Conservation (phyloP, 257 asterid species). For the Ilex aquifolium region DNA sequence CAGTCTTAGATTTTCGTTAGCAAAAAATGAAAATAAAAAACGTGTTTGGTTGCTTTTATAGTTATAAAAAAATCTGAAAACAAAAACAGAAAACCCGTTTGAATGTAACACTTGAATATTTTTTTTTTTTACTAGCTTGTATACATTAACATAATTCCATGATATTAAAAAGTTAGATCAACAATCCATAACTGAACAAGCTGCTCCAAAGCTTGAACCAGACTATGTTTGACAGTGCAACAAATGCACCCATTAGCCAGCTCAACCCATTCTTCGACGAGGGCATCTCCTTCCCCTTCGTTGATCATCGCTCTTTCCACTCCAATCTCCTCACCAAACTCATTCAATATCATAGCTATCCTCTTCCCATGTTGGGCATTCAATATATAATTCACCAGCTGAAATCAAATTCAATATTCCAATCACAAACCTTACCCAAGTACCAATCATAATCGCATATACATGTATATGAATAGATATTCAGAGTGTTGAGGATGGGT, state of each 20-base stretch:
- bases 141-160: too few species aligned
- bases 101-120: too few species aligned
- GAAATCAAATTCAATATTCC: neutral
- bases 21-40: too few species aligned
- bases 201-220: conserved; percentile 98
- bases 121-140: too few species aligned
- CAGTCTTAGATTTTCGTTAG: too few species aligned
- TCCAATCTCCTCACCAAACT: conserved; percentile 95
- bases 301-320: conserved; percentile 98
- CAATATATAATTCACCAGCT: conserved; percentile 82
- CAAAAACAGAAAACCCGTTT: too few species aligned
- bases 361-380: conserved; percentile 77
- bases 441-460: neutral
- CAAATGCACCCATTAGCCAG: conserved; percentile 96
- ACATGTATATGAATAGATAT: neutral
- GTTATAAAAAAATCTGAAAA: too few species aligned
- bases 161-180: too few species aligned
- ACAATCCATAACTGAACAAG: too few species aligned
- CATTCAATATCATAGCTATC: conserved; percentile 91
- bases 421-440: neutral
- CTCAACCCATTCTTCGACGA: conserved; percentile 99
- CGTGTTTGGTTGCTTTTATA: too few species aligned
- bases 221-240: conserved; percentile 93
- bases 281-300: conserved; percentile 86
- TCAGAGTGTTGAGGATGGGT: neutral